Conservation (phyloP, 2,329 filamentous ascomycete species). For the Fusarium chlamydosporum region DNA sequence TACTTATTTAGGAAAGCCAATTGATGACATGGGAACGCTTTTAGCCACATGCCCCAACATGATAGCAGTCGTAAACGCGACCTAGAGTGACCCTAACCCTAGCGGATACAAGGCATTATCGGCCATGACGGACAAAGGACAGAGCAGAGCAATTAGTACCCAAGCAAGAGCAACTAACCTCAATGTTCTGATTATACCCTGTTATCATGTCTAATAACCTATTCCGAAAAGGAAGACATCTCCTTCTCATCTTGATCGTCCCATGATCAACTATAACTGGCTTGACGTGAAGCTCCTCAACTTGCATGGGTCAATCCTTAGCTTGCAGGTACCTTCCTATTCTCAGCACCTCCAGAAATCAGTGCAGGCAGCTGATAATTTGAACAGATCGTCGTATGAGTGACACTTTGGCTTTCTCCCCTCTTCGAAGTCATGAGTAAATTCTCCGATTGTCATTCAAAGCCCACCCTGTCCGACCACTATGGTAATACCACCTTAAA, state of each 20-base stretch:
- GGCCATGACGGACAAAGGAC: no score
- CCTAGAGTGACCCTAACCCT: no score
- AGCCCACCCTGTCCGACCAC: not conserved
- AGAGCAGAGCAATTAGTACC: no score
- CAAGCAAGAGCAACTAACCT: no score
- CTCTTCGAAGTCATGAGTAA: not conserved
- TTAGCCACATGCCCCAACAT: no score
- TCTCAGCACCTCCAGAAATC: fast-evolving
- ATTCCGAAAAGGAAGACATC: no score
- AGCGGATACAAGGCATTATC: no score
- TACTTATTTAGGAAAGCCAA: no score
- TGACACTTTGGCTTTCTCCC: not conserved
- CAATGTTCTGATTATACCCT: no score
- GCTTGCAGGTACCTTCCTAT: not conserved
- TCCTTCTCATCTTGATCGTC: not conserved
- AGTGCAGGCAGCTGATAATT: not conserved
- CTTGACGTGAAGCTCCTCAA: not conserved
- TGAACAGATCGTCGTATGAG: not conserved
- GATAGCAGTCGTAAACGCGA: no score
- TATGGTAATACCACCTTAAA: fast-evolving
- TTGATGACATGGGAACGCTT: no score
- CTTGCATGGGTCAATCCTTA: not conserved
- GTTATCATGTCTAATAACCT: no score
- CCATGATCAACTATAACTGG: not conserved
- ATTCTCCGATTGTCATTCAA: not conserved